Evolutionary conservation across 805 yeast genomes (phyloP).

Genomic region (Saturnispora serradocipensis): DNA sequence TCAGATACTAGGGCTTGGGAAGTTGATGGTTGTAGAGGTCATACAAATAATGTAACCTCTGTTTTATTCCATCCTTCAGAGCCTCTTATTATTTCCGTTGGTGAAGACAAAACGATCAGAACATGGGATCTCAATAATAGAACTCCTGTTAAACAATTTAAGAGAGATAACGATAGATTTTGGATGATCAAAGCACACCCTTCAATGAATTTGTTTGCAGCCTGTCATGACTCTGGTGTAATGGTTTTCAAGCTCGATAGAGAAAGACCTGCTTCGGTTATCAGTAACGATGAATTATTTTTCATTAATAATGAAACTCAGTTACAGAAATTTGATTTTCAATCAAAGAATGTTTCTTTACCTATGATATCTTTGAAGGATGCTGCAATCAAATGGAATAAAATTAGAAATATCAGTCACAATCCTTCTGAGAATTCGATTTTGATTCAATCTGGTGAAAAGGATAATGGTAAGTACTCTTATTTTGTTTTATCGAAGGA

Average conservation of each 20-base stretch:
- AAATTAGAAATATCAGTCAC: slow-evolving; percentile 75
- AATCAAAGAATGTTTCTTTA: slow-evolving; percentile 51
- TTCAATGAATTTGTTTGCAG: slow-evolving; percentile 81
- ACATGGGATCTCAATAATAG: slow-evolving; percentile 95
- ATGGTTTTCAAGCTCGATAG: slow-evolving; percentile 97
- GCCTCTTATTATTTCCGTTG: slow-evolving; percentile 84
- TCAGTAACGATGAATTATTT: slow-evolving; percentile 48
- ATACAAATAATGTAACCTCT: slow-evolving; percentile 84
- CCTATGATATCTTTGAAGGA: slow-evolving; percentile 80
- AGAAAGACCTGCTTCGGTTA: slow-evolving; percentile 77
- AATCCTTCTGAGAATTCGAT: slow-evolving; percentile 89
- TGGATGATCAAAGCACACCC: slow-evolving; percentile 93
- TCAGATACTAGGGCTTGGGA: slow-evolving; percentile 98
- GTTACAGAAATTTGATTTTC: slow-evolving; percentile 70
- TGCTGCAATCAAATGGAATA: slow-evolving; percentile 78
- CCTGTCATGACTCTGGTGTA: slow-evolving; percentile 95
- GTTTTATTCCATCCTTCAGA: slow-evolving; percentile 89
- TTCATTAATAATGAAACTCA: slow-evolving; percentile 80
- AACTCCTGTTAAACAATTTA: slow-evolving; percentile 86
- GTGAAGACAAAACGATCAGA: slow-evolving; percentile 93
- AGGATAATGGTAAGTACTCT: slow-evolving; percentile 59
- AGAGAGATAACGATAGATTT: slow-evolving; percentile 88
- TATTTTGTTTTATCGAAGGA: slow-evolving; percentile 74
- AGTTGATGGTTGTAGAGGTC: slow-evolving; percentile 97
- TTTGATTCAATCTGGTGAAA: slow-evolving; percentile 71